Percentiles rank a stretch among this genome's conserved stretches.
Conservation (phyloP, 345 rosid genomes). For the Crucihimalaya himalaica region DNA sequence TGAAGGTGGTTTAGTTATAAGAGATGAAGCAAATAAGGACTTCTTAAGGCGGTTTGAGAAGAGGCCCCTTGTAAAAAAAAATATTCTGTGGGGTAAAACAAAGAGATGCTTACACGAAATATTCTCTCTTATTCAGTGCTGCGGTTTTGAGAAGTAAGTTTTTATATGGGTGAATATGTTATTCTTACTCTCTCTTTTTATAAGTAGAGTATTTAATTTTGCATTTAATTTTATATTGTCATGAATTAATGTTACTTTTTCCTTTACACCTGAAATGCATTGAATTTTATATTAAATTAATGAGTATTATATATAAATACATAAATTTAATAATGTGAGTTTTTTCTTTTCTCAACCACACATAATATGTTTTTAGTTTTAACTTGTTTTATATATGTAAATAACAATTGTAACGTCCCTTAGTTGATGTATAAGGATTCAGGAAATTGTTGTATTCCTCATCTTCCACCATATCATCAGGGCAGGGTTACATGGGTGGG, state of each 20-base stretch:
- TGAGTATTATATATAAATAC: neutral
- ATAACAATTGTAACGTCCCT: neutral
- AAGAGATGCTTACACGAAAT: conserved; percentile 20
- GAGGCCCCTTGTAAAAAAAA: conserved; percentile 17
- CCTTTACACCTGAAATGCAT: neutral
- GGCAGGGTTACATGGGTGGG: neutral
- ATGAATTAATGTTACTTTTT: conserved; percentile 3
- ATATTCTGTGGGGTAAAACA: conserved; percentile 11
- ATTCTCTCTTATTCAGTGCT: neutral
- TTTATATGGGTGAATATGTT: neutral
- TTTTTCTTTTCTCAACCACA: neutral
- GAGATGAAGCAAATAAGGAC: neutral
- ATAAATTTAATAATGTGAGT: neutral
- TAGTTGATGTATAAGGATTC: neutral
- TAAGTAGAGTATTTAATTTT: neutral
- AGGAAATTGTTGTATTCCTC: neutral
- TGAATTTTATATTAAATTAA: neutral
- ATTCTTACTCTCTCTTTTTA: neutral
- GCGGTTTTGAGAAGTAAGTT: conserved; percentile 8
- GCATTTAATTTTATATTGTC: neutral
- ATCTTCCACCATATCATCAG: neutral
- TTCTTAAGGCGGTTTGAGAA: neutral
- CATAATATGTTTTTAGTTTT: neutral
- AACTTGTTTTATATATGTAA: neutral
- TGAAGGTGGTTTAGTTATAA: conserved; percentile 9